Conservation (phyloP, 495 filamentous ascomycete species). For the Podospora fimiseda region DNA sequence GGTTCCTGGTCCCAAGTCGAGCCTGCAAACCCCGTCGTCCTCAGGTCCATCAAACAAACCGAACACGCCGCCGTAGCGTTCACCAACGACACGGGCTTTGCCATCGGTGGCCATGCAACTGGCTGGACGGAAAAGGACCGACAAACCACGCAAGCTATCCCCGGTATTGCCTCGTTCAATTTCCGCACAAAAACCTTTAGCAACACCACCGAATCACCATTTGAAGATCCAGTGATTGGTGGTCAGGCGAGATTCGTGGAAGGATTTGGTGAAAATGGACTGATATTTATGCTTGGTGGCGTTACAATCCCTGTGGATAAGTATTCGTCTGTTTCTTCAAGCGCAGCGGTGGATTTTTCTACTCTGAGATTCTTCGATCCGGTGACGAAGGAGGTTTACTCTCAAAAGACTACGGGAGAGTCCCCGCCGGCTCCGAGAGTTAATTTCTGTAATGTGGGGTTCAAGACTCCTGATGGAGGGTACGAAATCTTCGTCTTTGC, state of each 20-base stretch:
- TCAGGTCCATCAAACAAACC: neutral
- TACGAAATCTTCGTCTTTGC: neutral
- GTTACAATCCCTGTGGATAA: neutral
- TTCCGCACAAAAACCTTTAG: neutral
- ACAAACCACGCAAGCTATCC: neutral
- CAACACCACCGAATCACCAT: neutral
- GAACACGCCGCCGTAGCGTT: neutral
- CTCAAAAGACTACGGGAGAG: neutral
- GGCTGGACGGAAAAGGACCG: neutral
- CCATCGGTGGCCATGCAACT: neutral
- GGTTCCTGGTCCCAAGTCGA: neutral
- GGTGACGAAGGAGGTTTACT: neutral
- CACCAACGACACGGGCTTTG: neutral
- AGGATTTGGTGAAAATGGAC: neutral
- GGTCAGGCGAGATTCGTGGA: neutral
- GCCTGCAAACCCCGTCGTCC: neutral
- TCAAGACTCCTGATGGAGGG: neutral
- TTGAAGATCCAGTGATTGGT: neutral
- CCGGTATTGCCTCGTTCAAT: neutral
- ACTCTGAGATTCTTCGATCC: neutral
- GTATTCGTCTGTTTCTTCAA: neutral
- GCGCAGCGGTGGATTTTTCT: neutral
- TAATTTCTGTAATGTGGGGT: neutral
- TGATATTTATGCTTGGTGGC: neutral
- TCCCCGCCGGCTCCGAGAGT: neutral